Conservation (phyloP, 306 rosid genomes). For the Acacia confusa region DNA sequence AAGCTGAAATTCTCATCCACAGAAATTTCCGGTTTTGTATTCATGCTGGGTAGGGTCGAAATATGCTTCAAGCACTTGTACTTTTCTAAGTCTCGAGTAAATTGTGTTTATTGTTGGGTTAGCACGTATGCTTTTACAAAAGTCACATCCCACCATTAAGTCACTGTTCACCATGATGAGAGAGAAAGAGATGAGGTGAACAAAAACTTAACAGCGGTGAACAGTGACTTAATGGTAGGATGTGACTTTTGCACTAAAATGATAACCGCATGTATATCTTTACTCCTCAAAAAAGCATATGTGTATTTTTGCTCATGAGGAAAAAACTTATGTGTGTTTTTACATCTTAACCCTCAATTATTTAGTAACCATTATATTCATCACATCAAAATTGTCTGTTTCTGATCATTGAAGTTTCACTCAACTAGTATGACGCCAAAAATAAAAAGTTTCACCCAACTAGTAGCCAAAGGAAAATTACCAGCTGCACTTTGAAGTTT, state of each 20-base stretch:
- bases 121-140: too few species aligned
- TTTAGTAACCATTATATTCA: neutral
- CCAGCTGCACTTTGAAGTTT: neutral
- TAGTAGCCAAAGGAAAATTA: neutral
- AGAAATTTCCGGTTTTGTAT: conserved; percentile 15
- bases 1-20: neutral
- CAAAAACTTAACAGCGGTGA: too few species aligned
- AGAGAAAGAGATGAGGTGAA: too few species aligned
- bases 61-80: neutral
- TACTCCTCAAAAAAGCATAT: too few species aligned
- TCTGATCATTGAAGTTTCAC: neutral
- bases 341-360: too few species aligned
- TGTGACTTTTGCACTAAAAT: too few species aligned
- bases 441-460: neutral
- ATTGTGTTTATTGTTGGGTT: neutral
- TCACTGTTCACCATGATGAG: too few species aligned
- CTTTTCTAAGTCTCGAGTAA: neutral
- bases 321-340: too few species aligned
- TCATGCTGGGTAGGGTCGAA: neutral
- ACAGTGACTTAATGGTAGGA: too few species aligned
- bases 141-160: too few species aligned
- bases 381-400: neutral
- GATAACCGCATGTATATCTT: too few species aligned
- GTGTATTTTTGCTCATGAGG: too few species aligned
- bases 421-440: neutral